Evolutionary conservation across 1,139 yeast species (phyloP).

Genomic region (Taphrina pruni): DNA sequence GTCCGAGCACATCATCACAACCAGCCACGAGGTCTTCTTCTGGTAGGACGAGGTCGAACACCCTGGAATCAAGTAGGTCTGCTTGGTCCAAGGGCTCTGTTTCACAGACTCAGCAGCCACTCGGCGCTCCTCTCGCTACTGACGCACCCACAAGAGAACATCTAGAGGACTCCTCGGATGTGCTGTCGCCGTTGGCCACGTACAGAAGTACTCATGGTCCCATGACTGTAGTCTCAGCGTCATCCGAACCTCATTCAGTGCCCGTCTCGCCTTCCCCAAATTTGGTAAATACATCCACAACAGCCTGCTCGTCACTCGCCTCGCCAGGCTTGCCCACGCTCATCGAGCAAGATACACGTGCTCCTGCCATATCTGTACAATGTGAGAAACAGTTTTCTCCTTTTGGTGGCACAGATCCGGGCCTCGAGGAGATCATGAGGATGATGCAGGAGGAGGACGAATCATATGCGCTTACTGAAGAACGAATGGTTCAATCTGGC

Average conservation of each 20-base stretch:
- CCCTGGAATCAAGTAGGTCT: slow-evolving; percentile 32
- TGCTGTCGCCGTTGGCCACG: slow-evolving; percentile 26
- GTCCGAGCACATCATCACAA: slow-evolving; percentile 28
- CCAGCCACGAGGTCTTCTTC: slow-evolving; percentile 16
- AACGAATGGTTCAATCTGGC: slow-evolving; percentile 39
- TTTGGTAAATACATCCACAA: neutral
- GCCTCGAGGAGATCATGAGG: slow-evolving; percentile 38
- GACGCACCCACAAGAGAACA: slow-evolving; percentile 9
- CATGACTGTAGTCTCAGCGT: neutral
- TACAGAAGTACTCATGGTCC: slow-evolving; percentile 16
- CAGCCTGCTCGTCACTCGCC: neutral
- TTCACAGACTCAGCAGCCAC: neutral
- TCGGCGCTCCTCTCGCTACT: neutral
- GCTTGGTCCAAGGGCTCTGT: slow-evolving; percentile 13
- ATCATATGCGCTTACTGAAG: slow-evolving; percentile 41
- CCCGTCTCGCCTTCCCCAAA: slow-evolving; percentile 3
- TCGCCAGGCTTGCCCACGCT: slow-evolving; percentile 14
- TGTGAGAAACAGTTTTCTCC: slow-evolving; percentile 10
- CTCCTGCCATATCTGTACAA: slow-evolving; percentile 11
- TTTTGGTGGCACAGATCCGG: slow-evolving; percentile 7
- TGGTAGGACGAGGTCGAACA: slow-evolving; percentile 36
- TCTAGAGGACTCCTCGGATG: slow-evolving; percentile 16
- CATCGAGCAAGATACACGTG: neutral
- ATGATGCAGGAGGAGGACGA: slow-evolving; percentile 41
- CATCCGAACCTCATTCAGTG: neutral